Percentiles rank a stretch among this genome's conserved stretches.
These are phyloP conservation scores for Sherardia arvensis DNA, from an alignment of 257 asterid genomes.

Conservation along the genomic window DNA sequence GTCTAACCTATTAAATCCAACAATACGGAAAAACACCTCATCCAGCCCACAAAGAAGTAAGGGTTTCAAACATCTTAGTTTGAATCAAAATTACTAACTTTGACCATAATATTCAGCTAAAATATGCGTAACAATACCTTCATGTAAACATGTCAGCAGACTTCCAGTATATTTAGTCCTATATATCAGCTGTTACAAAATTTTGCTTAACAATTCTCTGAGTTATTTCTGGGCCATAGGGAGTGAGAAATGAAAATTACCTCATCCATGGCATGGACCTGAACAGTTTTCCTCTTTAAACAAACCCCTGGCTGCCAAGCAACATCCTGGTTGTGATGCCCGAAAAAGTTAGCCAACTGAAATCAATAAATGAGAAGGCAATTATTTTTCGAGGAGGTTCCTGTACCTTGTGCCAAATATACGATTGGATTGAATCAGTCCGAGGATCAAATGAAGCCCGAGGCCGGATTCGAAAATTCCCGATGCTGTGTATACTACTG, in stretches of 20 bases:
- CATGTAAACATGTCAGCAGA: not conserved
- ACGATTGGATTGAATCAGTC: slow-evolving; percentile 8
- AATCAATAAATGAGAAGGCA: not conserved
- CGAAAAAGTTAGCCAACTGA: not conserved
- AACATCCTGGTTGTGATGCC: slow-evolving; percentile 5
- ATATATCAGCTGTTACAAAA: too few relatives aligned
- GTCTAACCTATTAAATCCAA: not conserved
- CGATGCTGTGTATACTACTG: slow-evolving; percentile 15
- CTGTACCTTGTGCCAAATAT: slow-evolving; percentile 34
- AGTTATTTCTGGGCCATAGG: too few relatives aligned
- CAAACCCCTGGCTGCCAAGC: slow-evolving; percentile 23
- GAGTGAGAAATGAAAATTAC: slow-evolving; percentile 19
- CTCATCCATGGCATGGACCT: slow-evolving; percentile 50
- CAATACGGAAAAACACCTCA: not conserved
- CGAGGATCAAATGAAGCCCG: slow-evolving; percentile 23
- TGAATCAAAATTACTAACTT: not conserved
- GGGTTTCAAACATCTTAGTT: not conserved
- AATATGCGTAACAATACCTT: not conserved
- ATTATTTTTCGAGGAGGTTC: not conserved
- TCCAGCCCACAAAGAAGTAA: too few relatives aligned
- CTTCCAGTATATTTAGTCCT: too few relatives aligned
- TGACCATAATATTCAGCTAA: not conserved
- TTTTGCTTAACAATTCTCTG: too few relatives aligned
- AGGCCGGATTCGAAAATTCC: slow-evolving; percentile 13
- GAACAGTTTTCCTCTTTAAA: slow-evolving; percentile 25